phyloP scores from a whole-genome alignment of 1,139 yeast species.

The Meyerozyma sp. region DNA sequence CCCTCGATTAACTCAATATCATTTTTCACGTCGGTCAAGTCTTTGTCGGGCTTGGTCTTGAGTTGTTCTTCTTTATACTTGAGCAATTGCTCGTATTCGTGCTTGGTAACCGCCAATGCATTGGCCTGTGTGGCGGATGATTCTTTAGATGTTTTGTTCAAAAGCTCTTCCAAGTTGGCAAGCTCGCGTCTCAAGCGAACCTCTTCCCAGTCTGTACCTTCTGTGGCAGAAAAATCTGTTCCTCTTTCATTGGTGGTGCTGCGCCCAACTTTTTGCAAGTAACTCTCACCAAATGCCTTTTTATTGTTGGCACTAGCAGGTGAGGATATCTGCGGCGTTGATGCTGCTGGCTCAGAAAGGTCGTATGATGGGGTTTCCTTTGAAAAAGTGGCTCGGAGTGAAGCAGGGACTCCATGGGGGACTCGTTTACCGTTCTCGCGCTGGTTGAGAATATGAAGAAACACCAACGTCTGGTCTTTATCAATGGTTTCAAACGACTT shows the following conservation, averaged over 20 bases:
- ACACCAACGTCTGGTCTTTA: conserved; percentile 86
- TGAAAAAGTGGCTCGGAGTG: conserved; percentile 84
- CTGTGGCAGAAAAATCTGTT: conserved; percentile 69
- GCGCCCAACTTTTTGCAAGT: conserved; percentile 41
- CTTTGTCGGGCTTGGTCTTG: conserved; percentile 11
- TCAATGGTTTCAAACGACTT: conserved; percentile 82
- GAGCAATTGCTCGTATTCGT: conserved; percentile 78
- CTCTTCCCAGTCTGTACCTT: conserved; percentile 83
- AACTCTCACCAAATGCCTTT: conserved; percentile 35
- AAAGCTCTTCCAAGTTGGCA: conserved; percentile 61
- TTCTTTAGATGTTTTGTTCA: conserved; percentile 53
- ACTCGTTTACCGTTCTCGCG: conserved; percentile 82
- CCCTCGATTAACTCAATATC: conserved; percentile 62
- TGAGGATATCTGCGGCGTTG: conserved; percentile 18
- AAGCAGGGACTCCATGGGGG: conserved; percentile 93
- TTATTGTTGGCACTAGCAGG: conserved; percentile 14
- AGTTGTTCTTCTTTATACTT: conserved; percentile 56
- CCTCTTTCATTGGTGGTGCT: conserved; percentile 51
- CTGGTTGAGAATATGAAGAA: conserved; percentile 85
- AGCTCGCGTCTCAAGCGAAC: conserved; percentile 78
- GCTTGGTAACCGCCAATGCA: conserved; percentile 35
- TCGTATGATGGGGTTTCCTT: conserved; percentile 81
- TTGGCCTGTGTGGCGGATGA: conserved; percentile 21
- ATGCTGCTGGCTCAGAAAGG: conserved; percentile 21
- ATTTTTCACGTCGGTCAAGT: conserved; percentile 39